phyloP scores from a whole-genome alignment of 192 early-diverging fungal genomes.

The Phycomyces nitens region DNA sequence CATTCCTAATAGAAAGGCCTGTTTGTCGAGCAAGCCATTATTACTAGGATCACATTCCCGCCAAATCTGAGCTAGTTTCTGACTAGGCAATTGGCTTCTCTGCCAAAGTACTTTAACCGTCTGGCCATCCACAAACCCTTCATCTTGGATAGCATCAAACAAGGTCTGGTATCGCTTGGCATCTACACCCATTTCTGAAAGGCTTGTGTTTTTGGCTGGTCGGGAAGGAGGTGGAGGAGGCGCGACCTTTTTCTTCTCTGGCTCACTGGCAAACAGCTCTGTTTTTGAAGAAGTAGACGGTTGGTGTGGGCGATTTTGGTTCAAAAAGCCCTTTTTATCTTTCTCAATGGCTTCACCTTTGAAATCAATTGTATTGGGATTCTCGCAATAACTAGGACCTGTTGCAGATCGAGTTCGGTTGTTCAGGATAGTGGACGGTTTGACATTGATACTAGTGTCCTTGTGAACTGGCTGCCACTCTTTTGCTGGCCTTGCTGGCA shows the following conservation, averaged over 20 bases:
- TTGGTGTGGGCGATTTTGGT: too few relatives aligned
- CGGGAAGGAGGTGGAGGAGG: conserved; percentile 24
- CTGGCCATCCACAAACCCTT: conserved; percentile 21
- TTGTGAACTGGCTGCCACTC: not conserved
- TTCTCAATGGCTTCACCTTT: not conserved
- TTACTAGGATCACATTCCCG: conserved; percentile 20
- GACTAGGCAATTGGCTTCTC: conserved; percentile 17
- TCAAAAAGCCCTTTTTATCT: not conserved
- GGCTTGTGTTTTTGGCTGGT: not conserved
- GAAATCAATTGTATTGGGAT: not conserved
- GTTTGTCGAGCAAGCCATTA: conserved; percentile 24
- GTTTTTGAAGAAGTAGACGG: too few relatives aligned
- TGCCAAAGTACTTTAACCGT: conserved; percentile 13
- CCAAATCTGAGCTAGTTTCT: conserved; percentile 22
- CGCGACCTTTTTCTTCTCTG: conserved; percentile 8
- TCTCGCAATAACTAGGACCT: not conserved
- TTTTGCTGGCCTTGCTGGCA: too few relatives aligned
- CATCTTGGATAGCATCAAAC: conserved; percentile 24
- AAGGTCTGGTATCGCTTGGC: conserved; percentile 12
- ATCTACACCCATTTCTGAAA: not conserved
- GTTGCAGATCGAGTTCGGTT: conserved; percentile 11
- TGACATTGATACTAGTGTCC: not conserved
- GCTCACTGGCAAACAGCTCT: not conserved
- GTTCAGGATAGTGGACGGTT: conserved; percentile 11
- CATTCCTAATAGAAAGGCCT: conserved; percentile 24